These are phyloP conservation scores for Rhodotorula sp. DNA, from an alignment of 1,284 basidiomycete species.

Conservation along the genomic window DNA sequence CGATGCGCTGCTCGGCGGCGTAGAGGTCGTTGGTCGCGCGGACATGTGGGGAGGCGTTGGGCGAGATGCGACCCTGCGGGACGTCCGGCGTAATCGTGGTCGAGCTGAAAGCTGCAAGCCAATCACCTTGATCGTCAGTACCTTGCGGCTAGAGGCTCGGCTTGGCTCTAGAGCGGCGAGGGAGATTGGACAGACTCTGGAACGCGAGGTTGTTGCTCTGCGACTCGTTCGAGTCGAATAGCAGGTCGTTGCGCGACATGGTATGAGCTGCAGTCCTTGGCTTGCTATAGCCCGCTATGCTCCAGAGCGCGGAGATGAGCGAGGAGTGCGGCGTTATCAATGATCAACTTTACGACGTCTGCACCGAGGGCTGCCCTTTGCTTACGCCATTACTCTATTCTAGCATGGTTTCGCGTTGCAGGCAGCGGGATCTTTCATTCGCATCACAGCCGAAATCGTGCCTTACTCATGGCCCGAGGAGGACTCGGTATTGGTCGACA, in stretches of 20 bases:
- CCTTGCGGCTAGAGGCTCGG: no score
- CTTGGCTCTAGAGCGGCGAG: neutral
- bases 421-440: no score
- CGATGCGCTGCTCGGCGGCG: constrained; percentile 25
- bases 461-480: no score
- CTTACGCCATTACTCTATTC: no score
- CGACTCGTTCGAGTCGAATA: constrained; percentile 30
- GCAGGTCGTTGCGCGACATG: constrained; percentile 20
- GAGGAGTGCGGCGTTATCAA: no score
- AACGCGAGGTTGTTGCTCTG: constrained; percentile 17
- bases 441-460: no score
- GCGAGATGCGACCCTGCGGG: constrained; percentile 37
- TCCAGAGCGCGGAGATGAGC: no score
- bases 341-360: no score
- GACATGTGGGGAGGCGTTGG: constrained; percentile 27
- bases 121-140: neutral
- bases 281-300: neutral
- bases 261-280: neutral
- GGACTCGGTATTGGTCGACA: no score
- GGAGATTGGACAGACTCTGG: constrained; percentile 13
- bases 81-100: constrained; percentile 31
- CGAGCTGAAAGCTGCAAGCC: constrained; percentile 28
- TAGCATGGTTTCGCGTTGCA: no score
- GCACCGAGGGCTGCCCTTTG: no score
- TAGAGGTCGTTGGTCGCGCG: constrained; percentile 27